These are phyloP conservation scores for Stipa capillata DNA, from an alignment of 176 grass and related monocot species.

Conservation along the genomic window DNA sequence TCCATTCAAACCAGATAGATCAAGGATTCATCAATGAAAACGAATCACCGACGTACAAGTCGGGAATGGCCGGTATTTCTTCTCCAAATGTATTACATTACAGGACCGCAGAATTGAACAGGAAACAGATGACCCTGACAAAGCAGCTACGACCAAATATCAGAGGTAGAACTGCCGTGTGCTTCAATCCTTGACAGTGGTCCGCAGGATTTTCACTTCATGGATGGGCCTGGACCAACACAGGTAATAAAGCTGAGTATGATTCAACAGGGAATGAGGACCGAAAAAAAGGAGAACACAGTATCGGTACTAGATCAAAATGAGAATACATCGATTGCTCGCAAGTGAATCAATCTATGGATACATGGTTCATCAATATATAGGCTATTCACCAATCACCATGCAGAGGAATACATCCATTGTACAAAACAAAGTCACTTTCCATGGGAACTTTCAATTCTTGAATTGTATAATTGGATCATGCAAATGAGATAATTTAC, in stretches of 20 bases:
- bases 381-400: not conserved
- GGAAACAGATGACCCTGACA: not conserved
- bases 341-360: not conserved
- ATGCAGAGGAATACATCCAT: not conserved
- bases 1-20: not conserved
- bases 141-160: not conserved
- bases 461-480: too few relatives aligned
- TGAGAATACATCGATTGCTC: not conserved
- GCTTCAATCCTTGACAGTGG: conserved; percentile 59
- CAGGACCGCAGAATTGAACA: not conserved
- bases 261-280: not conserved
- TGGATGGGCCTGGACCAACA: conserved; percentile 60
- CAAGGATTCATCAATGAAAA: not conserved
- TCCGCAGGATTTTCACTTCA: conserved; percentile 75
- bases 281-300: not conserved
- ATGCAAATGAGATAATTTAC: not conserved
- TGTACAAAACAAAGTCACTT: not conserved
- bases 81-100: not conserved
- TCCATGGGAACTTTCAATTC: not conserved
- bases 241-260: not conserved
- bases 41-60: not conserved
- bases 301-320: not conserved
- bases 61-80: not conserved
- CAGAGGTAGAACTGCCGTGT: not conserved
- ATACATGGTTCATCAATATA: not conserved